Evolutionary conservation across 129 eudicot genomes (phyloP).

Genomic region (Calendula officinalis): DNA sequence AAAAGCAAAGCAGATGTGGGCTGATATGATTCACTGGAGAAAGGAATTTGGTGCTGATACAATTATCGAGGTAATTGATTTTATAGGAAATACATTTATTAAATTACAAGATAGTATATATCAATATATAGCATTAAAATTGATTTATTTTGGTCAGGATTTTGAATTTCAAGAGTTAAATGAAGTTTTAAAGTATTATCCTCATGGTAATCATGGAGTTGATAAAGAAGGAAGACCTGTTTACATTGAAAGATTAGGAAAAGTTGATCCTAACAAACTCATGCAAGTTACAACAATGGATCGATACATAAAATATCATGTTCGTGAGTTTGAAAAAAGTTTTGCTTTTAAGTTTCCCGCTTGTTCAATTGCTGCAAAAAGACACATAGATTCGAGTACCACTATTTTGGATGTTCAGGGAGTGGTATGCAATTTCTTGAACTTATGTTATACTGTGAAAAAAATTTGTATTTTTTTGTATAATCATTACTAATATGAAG

Average conservation of each 20-base stretch:
- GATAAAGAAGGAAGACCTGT: slow-evolving; percentile 93
- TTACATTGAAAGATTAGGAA: slow-evolving; percentile 87
- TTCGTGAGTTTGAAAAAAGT: slow-evolving; percentile 72
- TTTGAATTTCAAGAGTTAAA: slow-evolving; percentile 72
- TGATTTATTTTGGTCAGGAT: slow-evolving; percentile 46
- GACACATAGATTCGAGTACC: slow-evolving; percentile 83
- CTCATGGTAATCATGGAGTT: slow-evolving; percentile 94
- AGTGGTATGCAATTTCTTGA: slow-evolving; percentile 52
- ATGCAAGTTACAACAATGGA: slow-evolving; percentile 97
- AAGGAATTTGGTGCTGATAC: slow-evolving; percentile 63
- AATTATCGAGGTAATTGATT: slow-evolving; percentile 46
- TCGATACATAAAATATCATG: slow-evolving; percentile 82
- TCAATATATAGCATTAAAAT: neutral
- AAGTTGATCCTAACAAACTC: slow-evolving; percentile 83
- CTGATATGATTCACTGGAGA: slow-evolving; percentile 76
- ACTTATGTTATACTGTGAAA: neutral
- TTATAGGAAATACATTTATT: neutral
- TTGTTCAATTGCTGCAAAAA: slow-evolving; percentile 87
- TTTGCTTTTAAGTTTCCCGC: slow-evolving; percentile 82
- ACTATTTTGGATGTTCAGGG: slow-evolving; percentile 95
- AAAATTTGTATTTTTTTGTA: neutral
- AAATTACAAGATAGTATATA: no score
- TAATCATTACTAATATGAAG: neutral
- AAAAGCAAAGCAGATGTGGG: slow-evolving; percentile 72
- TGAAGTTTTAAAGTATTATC: slow-evolving; percentile 84